These are phyloP conservation scores for Fonsecaea nubica DNA, from an alignment of 2,329 filamentous ascomycete species.

Conservation along the genomic window DNA sequence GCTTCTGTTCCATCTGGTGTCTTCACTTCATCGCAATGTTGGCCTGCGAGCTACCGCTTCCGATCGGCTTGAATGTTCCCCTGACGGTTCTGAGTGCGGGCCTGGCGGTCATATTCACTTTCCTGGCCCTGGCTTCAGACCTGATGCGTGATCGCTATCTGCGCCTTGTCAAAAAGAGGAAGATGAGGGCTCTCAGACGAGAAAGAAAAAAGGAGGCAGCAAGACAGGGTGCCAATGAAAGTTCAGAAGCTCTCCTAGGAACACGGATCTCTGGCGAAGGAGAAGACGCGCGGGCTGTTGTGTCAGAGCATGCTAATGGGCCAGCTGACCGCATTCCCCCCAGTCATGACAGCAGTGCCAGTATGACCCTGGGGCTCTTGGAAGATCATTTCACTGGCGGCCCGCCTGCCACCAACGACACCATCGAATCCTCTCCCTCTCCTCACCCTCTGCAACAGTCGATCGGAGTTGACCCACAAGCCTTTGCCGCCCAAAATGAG, in stretches of 20 bases:
- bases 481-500: constrained; percentile 6
- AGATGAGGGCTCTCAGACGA: constrained; percentile 7
- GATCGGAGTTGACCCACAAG: constrained; percentile 1
- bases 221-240: constrained; percentile 15
- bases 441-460: neutral
- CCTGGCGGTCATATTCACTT: constrained; percentile 38
- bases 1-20: constrained; percentile 46
- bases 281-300: constrained; percentile 5
- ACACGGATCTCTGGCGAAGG: constrained; percentile 4
- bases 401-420: neutral
- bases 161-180: constrained; percentile 20
- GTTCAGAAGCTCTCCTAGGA: constrained; percentile 30
- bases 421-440: neutral
- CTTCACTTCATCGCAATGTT: constrained; percentile 46
- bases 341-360: neutral
- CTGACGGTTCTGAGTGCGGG: constrained; percentile 41
- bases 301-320: neutral
- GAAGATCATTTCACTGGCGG: constrained; percentile 31
- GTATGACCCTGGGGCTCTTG: constrained; percentile 27
- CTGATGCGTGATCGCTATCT: constrained; percentile 41
- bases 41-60: constrained; percentile 44
- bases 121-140: constrained; percentile 41
- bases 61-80: constrained; percentile 42
- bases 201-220: constrained; percentile 16
- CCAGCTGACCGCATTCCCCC: neutral